Conservation (phyloP, 179 eudicot species). For the Heliamphora pulchella region DNA sequence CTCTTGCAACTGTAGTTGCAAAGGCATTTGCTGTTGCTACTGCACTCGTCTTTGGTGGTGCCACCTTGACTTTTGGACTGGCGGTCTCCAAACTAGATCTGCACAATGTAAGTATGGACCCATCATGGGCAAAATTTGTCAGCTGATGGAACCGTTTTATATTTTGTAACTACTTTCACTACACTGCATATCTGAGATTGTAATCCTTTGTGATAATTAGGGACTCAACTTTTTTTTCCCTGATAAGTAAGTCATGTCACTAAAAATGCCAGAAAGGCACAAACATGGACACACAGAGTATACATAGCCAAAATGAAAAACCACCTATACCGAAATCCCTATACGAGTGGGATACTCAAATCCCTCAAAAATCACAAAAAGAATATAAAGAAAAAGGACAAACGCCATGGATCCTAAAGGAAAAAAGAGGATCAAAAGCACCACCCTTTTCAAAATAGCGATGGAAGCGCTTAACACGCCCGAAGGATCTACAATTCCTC, state of each 20-base stretch:
- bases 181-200: not conserved
- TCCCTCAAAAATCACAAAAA: too few relatives aligned
- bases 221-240: not conserved
- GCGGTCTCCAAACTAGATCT: constrained; percentile 55
- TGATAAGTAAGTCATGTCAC: not conserved
- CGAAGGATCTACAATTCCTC: too few relatives aligned
- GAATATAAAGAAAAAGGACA: too few relatives aligned
- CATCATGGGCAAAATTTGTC: not conserved
- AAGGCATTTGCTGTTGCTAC: constrained; percentile 80
- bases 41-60: constrained; percentile 65
- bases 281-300: too few relatives aligned
- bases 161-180: not conserved
- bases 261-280: too few relatives aligned
- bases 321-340: too few relatives aligned
- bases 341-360: too few relatives aligned
- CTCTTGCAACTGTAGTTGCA: constrained; percentile 46
- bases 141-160: not conserved
- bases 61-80: constrained; percentile 48
- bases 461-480: too few relatives aligned
- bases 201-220: not conserved
- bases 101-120: constrained; percentile 51
- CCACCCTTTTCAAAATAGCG: too few relatives aligned
- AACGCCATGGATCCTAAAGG: too few relatives aligned
- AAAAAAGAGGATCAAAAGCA: too few relatives aligned
- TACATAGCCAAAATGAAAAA: too few relatives aligned